Conservation (phyloP, 2,329 filamentous ascomycete species). For the Parafenestella ontariensis region DNA sequence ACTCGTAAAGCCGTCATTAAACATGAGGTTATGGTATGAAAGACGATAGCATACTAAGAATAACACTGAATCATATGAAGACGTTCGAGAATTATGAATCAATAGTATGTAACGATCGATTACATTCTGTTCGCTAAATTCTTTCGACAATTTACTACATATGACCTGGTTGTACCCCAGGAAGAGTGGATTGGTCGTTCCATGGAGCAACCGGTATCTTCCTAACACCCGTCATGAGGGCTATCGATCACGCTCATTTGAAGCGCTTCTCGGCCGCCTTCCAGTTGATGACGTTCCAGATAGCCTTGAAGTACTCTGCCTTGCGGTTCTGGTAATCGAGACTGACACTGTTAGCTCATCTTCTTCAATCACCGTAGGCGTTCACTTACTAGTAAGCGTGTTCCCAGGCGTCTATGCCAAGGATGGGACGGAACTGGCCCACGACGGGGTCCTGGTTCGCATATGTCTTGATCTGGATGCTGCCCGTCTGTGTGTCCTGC, state of each 20-base stretch:
- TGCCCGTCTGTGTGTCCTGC: slow-evolving; percentile 66
- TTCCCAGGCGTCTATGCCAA: slow-evolving; percentile 95
- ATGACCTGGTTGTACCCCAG: too few species aligned
- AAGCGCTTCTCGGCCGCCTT: slow-evolving; percentile 84
- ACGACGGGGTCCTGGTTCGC: slow-evolving; percentile 90
- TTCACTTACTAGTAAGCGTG: slow-evolving; percentile 81
- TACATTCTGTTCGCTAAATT: neutral
- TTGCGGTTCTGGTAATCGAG: slow-evolving; percentile 97
- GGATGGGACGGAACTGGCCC: slow-evolving; percentile 79
- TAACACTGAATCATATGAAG: neutral
- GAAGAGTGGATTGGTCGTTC: too few species aligned
- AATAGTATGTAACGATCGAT: neutral
- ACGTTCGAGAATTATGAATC: neutral
- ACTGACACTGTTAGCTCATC: slow-evolving; percentile 45
- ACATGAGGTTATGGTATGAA: too few species aligned
- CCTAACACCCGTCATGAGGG: neutral
- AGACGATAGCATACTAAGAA: too few species aligned
- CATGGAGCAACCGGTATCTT: neutral
- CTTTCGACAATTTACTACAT: neutral
- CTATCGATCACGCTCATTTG: slow-evolving; percentile 45
- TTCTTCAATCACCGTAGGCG: neutral
- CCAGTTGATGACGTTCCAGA: slow-evolving; percentile 98
- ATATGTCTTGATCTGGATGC: slow-evolving; percentile 72
- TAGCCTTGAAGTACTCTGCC: slow-evolving; percentile 90
- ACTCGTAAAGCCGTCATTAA: too few species aligned